Conservation (phyloP, 1,284 basidiomycete species). For the Pseudozyma tsukubaensis region DNA sequence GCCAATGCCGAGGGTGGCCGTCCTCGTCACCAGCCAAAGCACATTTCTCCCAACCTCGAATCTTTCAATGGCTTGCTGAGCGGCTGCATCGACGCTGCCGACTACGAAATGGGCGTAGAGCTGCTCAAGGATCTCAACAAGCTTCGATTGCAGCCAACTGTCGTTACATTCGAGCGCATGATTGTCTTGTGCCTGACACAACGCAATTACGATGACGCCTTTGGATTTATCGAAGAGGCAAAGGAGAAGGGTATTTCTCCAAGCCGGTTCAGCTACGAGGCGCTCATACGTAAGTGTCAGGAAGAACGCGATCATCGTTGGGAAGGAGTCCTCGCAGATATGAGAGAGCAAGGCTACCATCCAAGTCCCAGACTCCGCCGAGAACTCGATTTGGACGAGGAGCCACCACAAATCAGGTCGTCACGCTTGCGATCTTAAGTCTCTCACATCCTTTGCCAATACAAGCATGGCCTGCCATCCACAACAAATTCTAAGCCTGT, state of each 20-base stretch:
- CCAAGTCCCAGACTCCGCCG: constrained; percentile 11
- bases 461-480: too few species aligned
- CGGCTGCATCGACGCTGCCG: constrained; percentile 36
- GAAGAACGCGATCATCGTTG: constrained; percentile 46
- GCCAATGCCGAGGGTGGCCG: background rate
- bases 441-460: background rate
- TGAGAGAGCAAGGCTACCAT: constrained; percentile 48
- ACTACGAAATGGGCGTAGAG: constrained; percentile 30
- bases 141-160: constrained; percentile 17
- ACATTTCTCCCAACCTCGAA: constrained; percentile 21
- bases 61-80: constrained; percentile 50
- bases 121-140: constrained; percentile 41
- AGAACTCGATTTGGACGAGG: constrained; percentile 15
- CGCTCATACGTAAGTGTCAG: constrained; percentile 53
- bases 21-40: background rate
- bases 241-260: constrained; percentile 42
- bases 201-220: constrained; percentile 53
- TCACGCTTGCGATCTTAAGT: background rate
- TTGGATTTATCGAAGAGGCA: constrained; percentile 53
- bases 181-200: constrained; percentile 50
- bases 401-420: background rate
- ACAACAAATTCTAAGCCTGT: too few species aligned
- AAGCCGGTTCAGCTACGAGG: constrained; percentile 53
- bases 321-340: constrained; percentile 42
- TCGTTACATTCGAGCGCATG: constrained; percentile 55